A percentile compares a stretch with the other conserved stretches of the same genome.
These are phyloP conservation scores for Sporothrix inflata DNA, from an alignment of 2,329 filamentous ascomycete genomes.

Conservation along the genomic window DNA sequence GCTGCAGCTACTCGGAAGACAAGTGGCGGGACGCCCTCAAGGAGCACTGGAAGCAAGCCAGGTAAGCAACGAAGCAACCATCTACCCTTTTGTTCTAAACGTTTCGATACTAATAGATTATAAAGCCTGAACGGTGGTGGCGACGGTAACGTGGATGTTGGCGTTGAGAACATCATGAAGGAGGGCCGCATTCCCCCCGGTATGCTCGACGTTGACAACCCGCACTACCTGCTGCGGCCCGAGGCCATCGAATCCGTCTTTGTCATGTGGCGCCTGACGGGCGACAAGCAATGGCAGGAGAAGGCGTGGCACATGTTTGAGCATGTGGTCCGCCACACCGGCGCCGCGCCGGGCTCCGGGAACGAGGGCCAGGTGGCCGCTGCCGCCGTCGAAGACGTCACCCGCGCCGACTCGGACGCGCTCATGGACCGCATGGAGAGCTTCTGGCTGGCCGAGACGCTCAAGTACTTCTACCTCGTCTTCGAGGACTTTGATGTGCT, in stretches of 20 bases:
- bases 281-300: conserved; percentile 65
- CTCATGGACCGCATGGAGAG: conserved; percentile 70
- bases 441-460: conserved; percentile 72
- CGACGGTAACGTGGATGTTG: conserved; percentile 35
- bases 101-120: background rate
- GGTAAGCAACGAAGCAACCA: background rate
- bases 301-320: conserved; percentile 77
- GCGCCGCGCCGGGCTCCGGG: conserved; percentile 46
- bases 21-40: conserved; percentile 37
- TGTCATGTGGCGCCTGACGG: conserved; percentile 75
- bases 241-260: conserved; percentile 84
- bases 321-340: conserved; percentile 63
- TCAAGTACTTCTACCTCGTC: conserved; percentile 69
- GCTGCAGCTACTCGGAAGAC: conserved; percentile 36
- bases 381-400: conserved; percentile 69
- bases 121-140: conserved; percentile 7
- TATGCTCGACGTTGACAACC: conserved; percentile 58
- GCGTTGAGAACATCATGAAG: conserved; percentile 44
- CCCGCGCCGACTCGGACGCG: conserved; percentile 42
- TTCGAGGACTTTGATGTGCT: conserved; percentile 62
- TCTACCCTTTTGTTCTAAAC: background rate
- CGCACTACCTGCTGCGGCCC: conserved; percentile 68
- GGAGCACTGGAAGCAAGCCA: conserved; percentile 30
- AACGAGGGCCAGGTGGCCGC: conserved; percentile 53
- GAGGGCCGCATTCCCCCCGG: conserved; percentile 56